Conservation (phyloP, 1,284 basidiomycete genomes). For the Irpex sp. region DNA sequence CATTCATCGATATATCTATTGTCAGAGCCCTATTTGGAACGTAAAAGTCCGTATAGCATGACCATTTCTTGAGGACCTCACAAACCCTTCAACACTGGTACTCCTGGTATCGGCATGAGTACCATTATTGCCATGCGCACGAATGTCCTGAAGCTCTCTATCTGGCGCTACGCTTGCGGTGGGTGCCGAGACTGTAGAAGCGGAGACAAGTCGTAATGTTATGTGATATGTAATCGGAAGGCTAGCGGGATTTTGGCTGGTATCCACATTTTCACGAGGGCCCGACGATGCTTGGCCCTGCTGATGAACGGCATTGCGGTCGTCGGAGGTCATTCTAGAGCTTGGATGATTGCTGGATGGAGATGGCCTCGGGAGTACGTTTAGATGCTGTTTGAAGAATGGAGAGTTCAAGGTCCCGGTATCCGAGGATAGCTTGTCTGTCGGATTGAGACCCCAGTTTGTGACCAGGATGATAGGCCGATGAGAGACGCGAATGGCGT, state of each 20-base stretch:
- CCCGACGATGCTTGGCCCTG: constrained; percentile 10
- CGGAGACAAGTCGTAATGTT: constrained; percentile 27
- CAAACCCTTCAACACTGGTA: not conserved
- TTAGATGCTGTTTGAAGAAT: constrained; percentile 51
- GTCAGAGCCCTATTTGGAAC: not conserved
- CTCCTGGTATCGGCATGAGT: not conserved
- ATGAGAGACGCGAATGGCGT: constrained; percentile 47
- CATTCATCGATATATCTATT: too few relatives aligned
- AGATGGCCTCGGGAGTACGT: constrained; percentile 38
- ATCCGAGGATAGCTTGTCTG: constrained; percentile 20
- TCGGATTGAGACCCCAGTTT: constrained; percentile 58
- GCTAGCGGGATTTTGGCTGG: not conserved
- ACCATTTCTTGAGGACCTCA: not conserved
- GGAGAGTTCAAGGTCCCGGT: constrained; percentile 17
- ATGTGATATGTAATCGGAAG: constrained; percentile 44
- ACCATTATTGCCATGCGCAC: not conserved
- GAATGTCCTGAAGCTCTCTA: not conserved
- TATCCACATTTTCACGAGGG: constrained; percentile 7
- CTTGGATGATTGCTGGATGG: not conserved
- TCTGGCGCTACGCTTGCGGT: not conserved
- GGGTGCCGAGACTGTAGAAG: not conserved
- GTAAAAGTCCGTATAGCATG: not conserved
- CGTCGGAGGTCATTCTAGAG: not conserved
- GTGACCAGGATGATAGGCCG: constrained; percentile 54
- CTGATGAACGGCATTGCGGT: not conserved